Conservation (phyloP, 2,329 filamentous ascomycete species). For the Thielaviopsis euricoi region DNA sequence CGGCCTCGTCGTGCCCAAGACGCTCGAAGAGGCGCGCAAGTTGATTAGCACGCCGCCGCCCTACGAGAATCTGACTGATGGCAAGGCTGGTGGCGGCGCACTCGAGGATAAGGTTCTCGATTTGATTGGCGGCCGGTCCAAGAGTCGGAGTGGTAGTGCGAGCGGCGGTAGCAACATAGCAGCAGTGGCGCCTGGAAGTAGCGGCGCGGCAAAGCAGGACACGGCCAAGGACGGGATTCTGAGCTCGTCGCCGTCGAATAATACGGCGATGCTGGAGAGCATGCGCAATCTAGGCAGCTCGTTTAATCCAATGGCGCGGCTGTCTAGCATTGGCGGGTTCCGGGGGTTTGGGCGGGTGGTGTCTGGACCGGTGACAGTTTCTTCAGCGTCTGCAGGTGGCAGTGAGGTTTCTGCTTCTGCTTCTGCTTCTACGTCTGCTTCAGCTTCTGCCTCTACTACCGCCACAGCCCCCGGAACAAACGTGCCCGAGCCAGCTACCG, state of each 20-base stretch:
- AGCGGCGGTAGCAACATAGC: conserved; percentile 66
- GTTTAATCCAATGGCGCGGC: conserved; percentile 60
- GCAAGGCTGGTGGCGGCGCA: conserved; percentile 28
- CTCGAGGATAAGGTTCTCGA: conserved; percentile 52
- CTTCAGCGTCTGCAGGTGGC: too few species aligned
- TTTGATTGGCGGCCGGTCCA: conserved; percentile 47
- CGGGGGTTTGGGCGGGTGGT: conserved; percentile 53
- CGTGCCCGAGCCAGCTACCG: too few species aligned
- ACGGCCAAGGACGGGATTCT: conserved; percentile 17
- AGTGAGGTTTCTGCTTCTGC: too few species aligned
- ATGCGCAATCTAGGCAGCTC: conserved; percentile 67
- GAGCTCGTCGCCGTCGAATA: conserved; percentile 18
- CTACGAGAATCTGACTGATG: conserved; percentile 42
- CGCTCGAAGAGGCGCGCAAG: conserved; percentile 80
- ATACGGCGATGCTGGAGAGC: conserved; percentile 55
- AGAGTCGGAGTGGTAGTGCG: conserved; percentile 34
- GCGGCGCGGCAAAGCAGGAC: too few species aligned
- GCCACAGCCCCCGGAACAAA: not conserved
- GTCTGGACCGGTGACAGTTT: too few species aligned
- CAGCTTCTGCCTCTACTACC: not conserved
- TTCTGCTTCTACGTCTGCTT: not conserved
- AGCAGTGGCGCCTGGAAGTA: too few species aligned
- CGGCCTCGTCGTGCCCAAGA: conserved; percentile 58
- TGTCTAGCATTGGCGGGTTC: conserved; percentile 58
- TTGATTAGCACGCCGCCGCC: conserved; percentile 60